Conservation (phyloP, 352 stramenopile genomes). For the Phytopythium cucurbitacearum region DNA sequence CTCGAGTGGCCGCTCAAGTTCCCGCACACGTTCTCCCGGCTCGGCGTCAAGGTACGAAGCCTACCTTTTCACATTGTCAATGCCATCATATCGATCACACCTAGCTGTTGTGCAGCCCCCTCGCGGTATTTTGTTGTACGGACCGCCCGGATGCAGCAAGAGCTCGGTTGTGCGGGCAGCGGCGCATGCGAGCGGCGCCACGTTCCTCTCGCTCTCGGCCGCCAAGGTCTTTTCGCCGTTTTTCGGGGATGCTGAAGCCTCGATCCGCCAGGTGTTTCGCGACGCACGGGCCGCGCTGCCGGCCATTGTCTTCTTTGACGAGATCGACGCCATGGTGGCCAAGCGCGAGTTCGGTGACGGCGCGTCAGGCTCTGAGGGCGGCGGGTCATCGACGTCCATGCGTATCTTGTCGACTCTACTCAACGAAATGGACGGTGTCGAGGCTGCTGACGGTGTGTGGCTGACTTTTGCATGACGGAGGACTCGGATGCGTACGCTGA, state of each 20-base stretch:
- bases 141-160: conserved; percentile 89
- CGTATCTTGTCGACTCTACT: conserved; percentile 97
- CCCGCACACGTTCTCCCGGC: conserved; percentile 58
- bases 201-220: conserved; percentile 85
- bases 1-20: conserved; percentile 88
- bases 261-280: conserved; percentile 73
- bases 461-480: neutral
- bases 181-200: conserved; percentile 65
- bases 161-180: conserved; percentile 86
- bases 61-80: neutral
- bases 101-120: conserved; percentile 24
- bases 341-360: conserved; percentile 70
- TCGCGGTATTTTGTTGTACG: conserved; percentile 85
- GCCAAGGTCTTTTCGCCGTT: conserved; percentile 88
- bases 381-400: conserved; percentile 59
- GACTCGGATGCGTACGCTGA: neutral
- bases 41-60: conserved; percentile 48
- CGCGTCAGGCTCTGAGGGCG: conserved; percentile 16
- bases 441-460: conserved; percentile 80
- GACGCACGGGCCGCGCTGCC: conserved; percentile 74
- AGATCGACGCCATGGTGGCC: conserved; percentile 85
- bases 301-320: conserved; percentile 91
- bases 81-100: neutral
- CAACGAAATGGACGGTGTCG: conserved; percentile 97
- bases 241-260: conserved; percentile 85